Evolutionary conservation across 257 asterid genomes (phyloP), one percentile per base, ranked within the genome.

Genomic region (Echites panduratus): DNA sequence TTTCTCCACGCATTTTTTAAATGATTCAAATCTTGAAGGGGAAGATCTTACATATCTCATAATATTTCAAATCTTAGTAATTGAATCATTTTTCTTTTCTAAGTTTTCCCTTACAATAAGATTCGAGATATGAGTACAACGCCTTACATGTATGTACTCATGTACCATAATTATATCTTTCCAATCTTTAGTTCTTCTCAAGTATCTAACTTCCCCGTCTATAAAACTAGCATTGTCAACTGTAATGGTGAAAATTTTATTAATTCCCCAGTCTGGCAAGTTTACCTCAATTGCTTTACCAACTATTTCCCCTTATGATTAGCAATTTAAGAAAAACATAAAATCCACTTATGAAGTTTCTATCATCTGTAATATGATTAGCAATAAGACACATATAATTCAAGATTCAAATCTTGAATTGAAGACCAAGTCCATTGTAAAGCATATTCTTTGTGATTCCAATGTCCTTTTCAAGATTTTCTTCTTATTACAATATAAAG

Each of bases 171-270:
- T 35, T 49, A 4, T 49, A 49, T 49, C n/a, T 49, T 49, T 22
- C 35, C 9, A 24, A n/a, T n/a, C n/a, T 57, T 57, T n/a, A 4
- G 38, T 57, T 2, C 19, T n/a, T 29, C 65, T 63, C 62, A 61
- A 70, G 49, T 63, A 45, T 1, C 2, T 43, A 5, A 32, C 19
- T 69, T 57, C 26, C 11, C 2, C 20, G 62, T 19, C 26, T 6
- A 20, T 38, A 50, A 68, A 20, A 47, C 20, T 50, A 14, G 49
- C 68, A 76, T 76, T 76, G 49, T 70, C 22, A 9, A 61, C 20
- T 3, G 11, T 49, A 10, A 76, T n/a, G 13, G 40, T 76, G 19
- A 70, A 70, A 4, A 19, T 22, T 4, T 54, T 48, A 4, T 70
- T 27, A 29, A 27, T 50, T 1, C 17, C 73, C 73, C 14, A 49